Evolutionary conservation across 495 filamentous ascomycete species (phyloP), one percentile per base, ranked within the genome.

Genomic region (Melanomma pulvis-pyrius): DNA sequence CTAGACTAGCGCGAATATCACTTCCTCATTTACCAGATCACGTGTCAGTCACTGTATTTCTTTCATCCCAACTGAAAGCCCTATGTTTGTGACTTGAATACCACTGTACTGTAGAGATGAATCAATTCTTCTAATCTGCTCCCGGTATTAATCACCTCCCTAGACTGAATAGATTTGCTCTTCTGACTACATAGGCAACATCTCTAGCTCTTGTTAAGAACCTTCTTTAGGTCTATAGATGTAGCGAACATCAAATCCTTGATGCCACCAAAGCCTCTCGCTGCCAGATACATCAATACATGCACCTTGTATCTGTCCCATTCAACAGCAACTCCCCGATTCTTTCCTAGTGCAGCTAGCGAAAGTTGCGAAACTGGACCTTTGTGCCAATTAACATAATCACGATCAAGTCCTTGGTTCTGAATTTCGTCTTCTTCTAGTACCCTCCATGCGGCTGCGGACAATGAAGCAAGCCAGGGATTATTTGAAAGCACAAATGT

Each of bases 221-320:
- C 13, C 32, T 36, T 6, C 32, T 51, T 65, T 11, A 65, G 12
- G n/a, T 56, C 36, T 21, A 1, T 34, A 6, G n/a, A 19, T n/a
- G 92, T 93, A 71, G 86, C 90, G 65, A 88, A 88, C 86, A 96
- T 90, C 74, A 96, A 75, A 63, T 88, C 82, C 15, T 81, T 80
- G 53, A 93, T 82, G 4, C 92, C 92, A 26, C 72, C 73, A 53
- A 87, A 84, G 0, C 88, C 90, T 46, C 82, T 81, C 9, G 74
- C 76, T 61, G 91, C 89, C 63, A 96, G 74, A 79, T 86, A 87
- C 51, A 81, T 81, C 56, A 97, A 76, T 63, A 94, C 89, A n/a
- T 85, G 82, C 1, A 90, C 77, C 52, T 88, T 80, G 72, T 94
- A 97, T 57, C 89, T 88, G 66, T 87, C 82, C 88, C 88, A 94